Evolutionary conservation across 352 stramenopile species (phyloP), one percentile per base, ranked within the genome.

Genomic region (Plasmopara halstedii): DNA sequence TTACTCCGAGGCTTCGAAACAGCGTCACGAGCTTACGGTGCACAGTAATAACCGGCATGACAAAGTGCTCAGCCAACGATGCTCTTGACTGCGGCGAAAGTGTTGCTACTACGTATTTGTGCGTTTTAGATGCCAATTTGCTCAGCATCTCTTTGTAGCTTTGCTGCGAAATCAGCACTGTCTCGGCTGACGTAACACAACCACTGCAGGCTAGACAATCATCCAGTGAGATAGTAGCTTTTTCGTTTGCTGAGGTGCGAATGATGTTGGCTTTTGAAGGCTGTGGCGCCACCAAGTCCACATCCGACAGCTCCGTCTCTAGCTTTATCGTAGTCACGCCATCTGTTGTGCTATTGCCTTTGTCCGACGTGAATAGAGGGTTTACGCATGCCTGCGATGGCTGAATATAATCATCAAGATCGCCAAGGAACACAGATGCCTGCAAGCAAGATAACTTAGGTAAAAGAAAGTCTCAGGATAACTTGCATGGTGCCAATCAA

Each of bases 131-230:
- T 6, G 40, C 38, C 17, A 89, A 56, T 39, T 79, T 73, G 22
- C 78, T 63, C 11, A 97, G 62, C 54, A 95, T 74, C 42, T 96
- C 87, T 46, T 88, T 70, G 33, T 67, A 93, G 64, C 96, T 97
- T 60, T 97, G 91, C 56, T 98, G 85, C 39, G 95, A 95, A 64
- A 99, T 92, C 10, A 99, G 70, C n/a, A 99, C 93, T n/a, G 94
- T 95, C 74, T 99, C 95, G 2, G 95, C 93, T n/a, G 94, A 98
- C 43, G 95, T 99, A 39, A 99, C 92, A 59, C 95, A 99, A 43
- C 95, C 95, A 19, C 83, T 97, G 72, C 95, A 99, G 1, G 95
- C 95, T 31, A 99, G 85, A 53, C 95, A 99, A 70, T 99, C 95
- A 29, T 95, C 89, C 18, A 98, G 79, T 38, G 92, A 97, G 35